Percentiles rank a stretch among this genome's conserved stretches.
phyloP scores from a whole-genome alignment of 1,284 basidiomycete species.

The Pascua guehoae region DNA sequence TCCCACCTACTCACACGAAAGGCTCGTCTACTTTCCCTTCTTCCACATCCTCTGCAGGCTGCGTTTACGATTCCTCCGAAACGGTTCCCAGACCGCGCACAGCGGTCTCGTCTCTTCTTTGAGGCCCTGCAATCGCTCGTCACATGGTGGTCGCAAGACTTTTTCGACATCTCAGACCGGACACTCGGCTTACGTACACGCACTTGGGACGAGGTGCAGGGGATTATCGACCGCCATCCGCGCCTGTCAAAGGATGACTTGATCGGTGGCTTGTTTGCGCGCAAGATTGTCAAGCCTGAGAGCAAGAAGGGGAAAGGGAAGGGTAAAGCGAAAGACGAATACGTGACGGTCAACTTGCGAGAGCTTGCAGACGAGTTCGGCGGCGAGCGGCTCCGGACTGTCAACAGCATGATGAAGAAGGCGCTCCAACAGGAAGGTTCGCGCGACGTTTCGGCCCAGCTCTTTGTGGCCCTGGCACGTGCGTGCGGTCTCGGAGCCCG shows the following conservation, averaged over 20 bases:
- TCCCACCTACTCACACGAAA: slow-evolving; percentile 13
- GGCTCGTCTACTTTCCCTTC: slow-evolving; percentile 71
- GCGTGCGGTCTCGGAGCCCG: slow-evolving; percentile 82
- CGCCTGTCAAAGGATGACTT: slow-evolving; percentile 28
- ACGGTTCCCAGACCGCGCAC: slow-evolving; percentile 70
- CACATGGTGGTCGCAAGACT: slow-evolving; percentile 75
- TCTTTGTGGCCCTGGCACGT: slow-evolving; percentile 87
- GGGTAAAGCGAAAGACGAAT: slow-evolving; percentile 36
- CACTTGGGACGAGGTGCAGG: slow-evolving; percentile 63
- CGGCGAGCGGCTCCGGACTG: slow-evolving; percentile 66
- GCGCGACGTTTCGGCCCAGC: slow-evolving; percentile 80
- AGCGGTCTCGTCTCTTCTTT: slow-evolving; percentile 81
- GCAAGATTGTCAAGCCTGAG: slow-evolving; percentile 2
- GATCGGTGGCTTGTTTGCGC: slow-evolving; percentile 8
- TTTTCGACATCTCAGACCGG: slow-evolving; percentile 57
- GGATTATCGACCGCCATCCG: slow-evolving; percentile 40
- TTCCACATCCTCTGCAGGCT: slow-evolving; percentile 72
- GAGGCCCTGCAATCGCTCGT: slow-evolving; percentile 66
- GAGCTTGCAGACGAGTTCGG: slow-evolving; percentile 51
- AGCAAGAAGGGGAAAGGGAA: slow-evolving; percentile 48
- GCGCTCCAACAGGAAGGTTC: slow-evolving; percentile 74
- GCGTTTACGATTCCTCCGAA: slow-evolving; percentile 78
- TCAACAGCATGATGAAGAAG: slow-evolving; percentile 86
- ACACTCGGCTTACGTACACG: slow-evolving; percentile 59
- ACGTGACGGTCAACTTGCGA: slow-evolving; percentile 22